Conservation (phyloP, 441 rosid genomes). For the Adansonia rubrostipa region DNA sequence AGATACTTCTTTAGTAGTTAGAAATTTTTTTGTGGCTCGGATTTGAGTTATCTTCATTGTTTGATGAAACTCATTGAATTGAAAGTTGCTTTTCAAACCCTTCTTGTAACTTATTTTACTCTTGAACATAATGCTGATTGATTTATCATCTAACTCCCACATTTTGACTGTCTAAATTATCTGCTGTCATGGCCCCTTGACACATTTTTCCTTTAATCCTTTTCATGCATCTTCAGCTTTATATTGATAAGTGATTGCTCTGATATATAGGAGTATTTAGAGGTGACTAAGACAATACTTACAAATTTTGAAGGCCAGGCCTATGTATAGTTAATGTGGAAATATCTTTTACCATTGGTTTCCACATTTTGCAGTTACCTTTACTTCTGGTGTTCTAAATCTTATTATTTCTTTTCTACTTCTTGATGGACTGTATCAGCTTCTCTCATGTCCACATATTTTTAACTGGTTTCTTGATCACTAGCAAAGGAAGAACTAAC, state of each 20-base stretch:
- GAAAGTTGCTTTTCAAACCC: background rate
- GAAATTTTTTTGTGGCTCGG: background rate
- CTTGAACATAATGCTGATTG: background rate
- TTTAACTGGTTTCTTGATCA: background rate
- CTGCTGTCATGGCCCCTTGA: background rate
- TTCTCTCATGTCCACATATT: background rate
- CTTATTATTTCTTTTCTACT: background rate
- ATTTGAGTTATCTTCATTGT: slow-evolving; percentile 3
- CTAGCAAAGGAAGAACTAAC: background rate
- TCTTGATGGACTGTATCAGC: background rate
- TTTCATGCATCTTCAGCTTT: slow-evolving; percentile 12
- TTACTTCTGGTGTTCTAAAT: background rate
- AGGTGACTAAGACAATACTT: slow-evolving; percentile 4
- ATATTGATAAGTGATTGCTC: background rate
- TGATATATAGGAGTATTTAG: background rate
- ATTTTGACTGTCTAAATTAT: background rate
- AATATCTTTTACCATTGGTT: background rate
- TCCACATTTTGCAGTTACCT: background rate
- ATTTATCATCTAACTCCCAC: background rate
- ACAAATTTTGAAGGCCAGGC: background rate
- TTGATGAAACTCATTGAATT: background rate
- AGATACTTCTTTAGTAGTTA: background rate
- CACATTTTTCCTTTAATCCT: background rate
- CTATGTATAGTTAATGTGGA: background rate
- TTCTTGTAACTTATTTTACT: background rate